phyloP scores from a whole-genome alignment of 306 rosid genomes.

The Quercus suber region DNA sequence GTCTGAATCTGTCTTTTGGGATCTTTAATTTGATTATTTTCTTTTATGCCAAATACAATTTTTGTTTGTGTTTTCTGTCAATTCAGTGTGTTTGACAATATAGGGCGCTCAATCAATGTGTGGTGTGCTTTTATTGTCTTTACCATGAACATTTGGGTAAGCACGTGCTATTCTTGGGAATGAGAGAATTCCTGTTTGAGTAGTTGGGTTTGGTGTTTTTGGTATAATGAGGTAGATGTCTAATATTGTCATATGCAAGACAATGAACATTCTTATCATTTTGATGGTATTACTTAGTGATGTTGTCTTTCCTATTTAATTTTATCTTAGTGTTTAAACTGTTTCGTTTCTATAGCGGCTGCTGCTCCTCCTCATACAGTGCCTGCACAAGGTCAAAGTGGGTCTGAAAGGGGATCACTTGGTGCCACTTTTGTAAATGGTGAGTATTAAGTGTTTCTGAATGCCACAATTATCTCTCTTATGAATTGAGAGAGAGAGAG shows the following conservation, averaged over 20 bases:
- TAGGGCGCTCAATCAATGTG: neutral
- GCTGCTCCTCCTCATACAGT: conserved; percentile 15
- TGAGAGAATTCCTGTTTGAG: neutral
- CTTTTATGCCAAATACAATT: neutral
- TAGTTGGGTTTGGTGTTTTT: neutral
- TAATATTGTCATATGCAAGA: neutral
- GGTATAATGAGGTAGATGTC: neutral
- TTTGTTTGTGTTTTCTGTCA: neutral
- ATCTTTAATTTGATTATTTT: neutral
- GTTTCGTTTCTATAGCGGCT: conserved; percentile 2
- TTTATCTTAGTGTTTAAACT: neutral
- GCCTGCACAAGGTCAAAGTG: conserved; percentile 1
- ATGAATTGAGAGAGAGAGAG: no score
- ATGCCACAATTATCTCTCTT: neutral
- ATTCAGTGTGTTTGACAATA: neutral
- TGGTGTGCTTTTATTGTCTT: neutral
- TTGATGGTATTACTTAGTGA: neutral
- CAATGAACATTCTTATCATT: neutral
- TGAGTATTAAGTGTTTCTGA: conserved; percentile 1
- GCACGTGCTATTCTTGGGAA: neutral
- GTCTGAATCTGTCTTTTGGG: neutral
- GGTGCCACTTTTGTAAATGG: conserved; percentile 18
- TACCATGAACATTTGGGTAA: neutral
- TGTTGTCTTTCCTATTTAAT: neutral
- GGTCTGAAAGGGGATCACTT: conserved; percentile 18